A percentile compares a stretch with the other conserved stretches of the same genome.
phyloP scores from a whole-genome alignment of 2,329 filamentous ascomycete genomes.

The Pyrenochaeta sp. region DNA sequence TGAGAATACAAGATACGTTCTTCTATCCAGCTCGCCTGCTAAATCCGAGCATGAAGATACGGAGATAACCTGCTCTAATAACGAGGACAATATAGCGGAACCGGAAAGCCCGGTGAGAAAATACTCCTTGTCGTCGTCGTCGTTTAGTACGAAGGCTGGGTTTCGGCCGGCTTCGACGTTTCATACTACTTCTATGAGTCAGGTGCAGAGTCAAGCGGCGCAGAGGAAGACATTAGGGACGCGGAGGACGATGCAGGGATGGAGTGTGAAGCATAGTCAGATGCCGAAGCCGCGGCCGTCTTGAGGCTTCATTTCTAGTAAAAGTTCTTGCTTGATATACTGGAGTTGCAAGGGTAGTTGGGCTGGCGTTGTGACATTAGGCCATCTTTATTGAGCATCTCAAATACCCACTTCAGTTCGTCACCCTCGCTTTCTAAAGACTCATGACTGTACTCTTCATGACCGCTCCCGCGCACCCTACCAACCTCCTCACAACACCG shows the following conservation, averaged over 20 bases:
- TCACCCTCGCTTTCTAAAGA: neutral
- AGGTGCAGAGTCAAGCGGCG: conserved; percentile 29
- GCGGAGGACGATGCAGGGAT: conserved; percentile 60
- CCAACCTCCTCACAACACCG: conserved; percentile 56
- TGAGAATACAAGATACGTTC: conserved; percentile 56
- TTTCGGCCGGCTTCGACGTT: conserved; percentile 53
- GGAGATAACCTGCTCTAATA: neutral
- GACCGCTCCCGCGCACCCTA: neutral
- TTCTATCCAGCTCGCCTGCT: conserved; percentile 55
- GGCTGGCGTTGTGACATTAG: neutral
- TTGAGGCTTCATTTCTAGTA: conserved; percentile 5
- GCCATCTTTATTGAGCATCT: neutral
- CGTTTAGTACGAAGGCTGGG: conserved; percentile 8
- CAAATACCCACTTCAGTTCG: no score
- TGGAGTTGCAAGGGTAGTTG: neutral
- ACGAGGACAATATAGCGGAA: conserved; percentile 11
- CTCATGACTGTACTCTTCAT: neutral
- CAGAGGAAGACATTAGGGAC: conserved; percentile 60
- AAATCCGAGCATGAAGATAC: conserved; percentile 35
- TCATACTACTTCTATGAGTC: conserved; percentile 54
- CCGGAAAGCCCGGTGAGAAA: conserved; percentile 19
- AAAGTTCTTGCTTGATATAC: neutral
- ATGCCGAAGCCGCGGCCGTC: conserved; percentile 39
- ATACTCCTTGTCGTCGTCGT: neutral
- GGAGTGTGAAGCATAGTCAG: conserved; percentile 52